These are phyloP conservation scores for Microthyrium microscopicum DNA, from an alignment of 2,329 filamentous ascomycete genomes.

Conservation along the genomic window DNA sequence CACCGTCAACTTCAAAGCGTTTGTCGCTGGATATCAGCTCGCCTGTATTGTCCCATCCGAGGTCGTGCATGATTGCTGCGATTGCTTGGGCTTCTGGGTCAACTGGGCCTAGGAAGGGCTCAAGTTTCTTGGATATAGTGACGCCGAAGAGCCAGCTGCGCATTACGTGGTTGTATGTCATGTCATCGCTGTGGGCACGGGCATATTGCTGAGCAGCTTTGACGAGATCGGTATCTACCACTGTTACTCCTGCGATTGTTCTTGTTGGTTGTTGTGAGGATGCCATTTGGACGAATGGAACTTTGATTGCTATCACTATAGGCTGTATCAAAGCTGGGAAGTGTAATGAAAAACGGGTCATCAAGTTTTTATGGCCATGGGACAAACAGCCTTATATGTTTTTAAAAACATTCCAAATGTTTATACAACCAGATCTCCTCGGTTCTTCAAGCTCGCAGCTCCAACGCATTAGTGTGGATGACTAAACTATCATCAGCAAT, in stretches of 20 bases:
- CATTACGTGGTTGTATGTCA: conserved; percentile 23
- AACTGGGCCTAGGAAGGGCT: conserved; percentile 15
- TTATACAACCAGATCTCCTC: too few relatives aligned
- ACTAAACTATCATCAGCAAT: too few relatives aligned
- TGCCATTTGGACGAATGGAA: too few relatives aligned
- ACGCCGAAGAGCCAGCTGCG: conserved; percentile 22
- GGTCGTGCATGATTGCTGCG: conserved; percentile 25
- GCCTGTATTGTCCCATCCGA: conserved; percentile 24
- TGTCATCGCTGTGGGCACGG: conserved; percentile 14
- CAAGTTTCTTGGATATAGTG: conserved; percentile 18
- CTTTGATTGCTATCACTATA: too few relatives aligned
- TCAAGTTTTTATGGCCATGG: too few relatives aligned
- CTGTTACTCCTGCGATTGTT: conserved; percentile 17
- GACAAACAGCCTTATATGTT: too few relatives aligned
- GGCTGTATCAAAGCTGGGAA: too few relatives aligned
- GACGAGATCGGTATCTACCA: conserved; percentile 22
- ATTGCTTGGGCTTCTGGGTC: conserved; percentile 25
- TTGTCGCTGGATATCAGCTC: conserved; percentile 25
- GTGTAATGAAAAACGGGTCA: too few relatives aligned
- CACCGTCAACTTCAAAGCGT: conserved; percentile 35
- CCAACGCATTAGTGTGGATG: too few relatives aligned
- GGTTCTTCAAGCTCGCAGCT: too few relatives aligned
- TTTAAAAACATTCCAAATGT: too few relatives aligned
- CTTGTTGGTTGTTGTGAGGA: too few relatives aligned
- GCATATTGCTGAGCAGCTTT: conserved; percentile 19